Percentiles rank a stretch among this genome's conserved stretches.
phyloP scores from a whole-genome alignment of 1,284 basidiomycete genomes.

The Melampsora americana region DNA sequence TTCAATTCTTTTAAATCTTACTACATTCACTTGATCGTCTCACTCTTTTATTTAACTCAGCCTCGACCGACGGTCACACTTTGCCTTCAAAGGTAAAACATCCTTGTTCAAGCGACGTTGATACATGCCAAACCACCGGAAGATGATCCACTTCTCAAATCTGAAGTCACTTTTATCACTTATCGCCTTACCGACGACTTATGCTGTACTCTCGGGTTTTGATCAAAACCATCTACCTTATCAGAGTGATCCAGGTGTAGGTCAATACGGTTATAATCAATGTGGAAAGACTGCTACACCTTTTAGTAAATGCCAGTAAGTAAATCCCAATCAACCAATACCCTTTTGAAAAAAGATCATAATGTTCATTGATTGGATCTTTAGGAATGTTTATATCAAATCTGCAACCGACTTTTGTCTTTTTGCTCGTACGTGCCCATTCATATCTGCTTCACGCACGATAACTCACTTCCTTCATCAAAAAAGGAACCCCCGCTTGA shows the following conservation, averaged over 20 bases:
- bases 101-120: too few relatives aligned
- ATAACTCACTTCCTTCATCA: background rate
- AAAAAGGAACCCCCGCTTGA: too few relatives aligned
- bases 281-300: slow-evolving; percentile 25
- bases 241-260: slow-evolving; percentile 17
- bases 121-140: too few relatives aligned
- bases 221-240: slow-evolving; percentile 25
- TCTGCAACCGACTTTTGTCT: slow-evolving; percentile 40
- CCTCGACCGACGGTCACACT: too few relatives aligned
- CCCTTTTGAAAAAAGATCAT: too few relatives aligned
- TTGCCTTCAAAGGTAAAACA: too few relatives aligned
- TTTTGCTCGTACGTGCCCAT: slow-evolving; percentile 33
- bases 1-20: too few relatives aligned
- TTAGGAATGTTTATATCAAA: slow-evolving; percentile 26
- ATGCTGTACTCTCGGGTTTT: slow-evolving; percentile 25
- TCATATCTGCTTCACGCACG: background rate
- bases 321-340: background rate
- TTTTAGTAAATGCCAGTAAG: slow-evolving; percentile 40
- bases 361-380: background rate
- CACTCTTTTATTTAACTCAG: too few relatives aligned
- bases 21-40: too few relatives aligned
- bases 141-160: too few relatives aligned
- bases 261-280: slow-evolving; percentile 39
- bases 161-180: too few relatives aligned
- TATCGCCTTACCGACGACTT: background rate